Percentiles rank a stretch among this genome's conserved stretches.
Evolutionary conservation across 331 rosid species (phyloP).

Genomic region (Ulmus americana): DNA sequence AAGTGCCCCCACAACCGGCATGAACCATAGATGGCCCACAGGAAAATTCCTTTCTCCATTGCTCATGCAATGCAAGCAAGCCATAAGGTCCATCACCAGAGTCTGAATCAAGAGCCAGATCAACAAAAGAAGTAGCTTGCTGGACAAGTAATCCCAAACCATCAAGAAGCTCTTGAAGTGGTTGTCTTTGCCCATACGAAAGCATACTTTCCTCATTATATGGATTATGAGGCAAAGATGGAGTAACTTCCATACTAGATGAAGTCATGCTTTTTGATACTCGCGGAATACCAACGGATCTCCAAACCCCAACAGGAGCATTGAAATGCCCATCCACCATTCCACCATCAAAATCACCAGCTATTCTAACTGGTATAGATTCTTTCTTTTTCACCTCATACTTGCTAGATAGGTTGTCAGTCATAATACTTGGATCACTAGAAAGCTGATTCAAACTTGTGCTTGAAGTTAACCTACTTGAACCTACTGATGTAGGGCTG

Average conservation of each 20-base stretch:
- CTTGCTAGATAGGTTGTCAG: slow-evolving; percentile 59
- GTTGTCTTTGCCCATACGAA: slow-evolving; percentile 81
- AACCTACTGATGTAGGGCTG: slow-evolving; percentile 48
- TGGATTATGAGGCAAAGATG: slow-evolving; percentile 73
- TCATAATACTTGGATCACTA: slow-evolving; percentile 50
- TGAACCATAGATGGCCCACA: slow-evolving; percentile 97
- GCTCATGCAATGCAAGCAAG: slow-evolving; percentile 94
- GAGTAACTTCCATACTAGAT: slow-evolving; percentile 61
- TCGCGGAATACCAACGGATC: slow-evolving; percentile 75
- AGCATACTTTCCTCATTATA: slow-evolving; percentile 81
- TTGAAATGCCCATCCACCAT: slow-evolving; percentile 74
- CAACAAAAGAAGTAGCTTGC: slow-evolving; percentile 91
- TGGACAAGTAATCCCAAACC: slow-evolving; percentile 84
- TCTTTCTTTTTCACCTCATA: slow-evolving; percentile 86
- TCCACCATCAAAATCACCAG: slow-evolving; percentile 88
- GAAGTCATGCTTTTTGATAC: slow-evolving; percentile 64
- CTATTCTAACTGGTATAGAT: slow-evolving; percentile 74
- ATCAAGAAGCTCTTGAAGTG: slow-evolving; percentile 97
- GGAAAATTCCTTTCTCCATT: slow-evolving; percentile 93
- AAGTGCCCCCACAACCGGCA: slow-evolving; percentile 97
- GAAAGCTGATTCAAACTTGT: slow-evolving; percentile 56
- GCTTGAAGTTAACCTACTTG: slow-evolving; percentile 46
- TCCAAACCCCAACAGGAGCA: slow-evolving; percentile 98
- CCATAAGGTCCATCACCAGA: slow-evolving; percentile 97
- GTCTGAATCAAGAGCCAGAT: slow-evolving; percentile 81